Percentiles rank a stretch among this genome's conserved stretches.
Evolutionary conservation across 2,329 filamentous ascomycete genomes (phyloP).

Genomic region (Penicillium sp.): DNA sequence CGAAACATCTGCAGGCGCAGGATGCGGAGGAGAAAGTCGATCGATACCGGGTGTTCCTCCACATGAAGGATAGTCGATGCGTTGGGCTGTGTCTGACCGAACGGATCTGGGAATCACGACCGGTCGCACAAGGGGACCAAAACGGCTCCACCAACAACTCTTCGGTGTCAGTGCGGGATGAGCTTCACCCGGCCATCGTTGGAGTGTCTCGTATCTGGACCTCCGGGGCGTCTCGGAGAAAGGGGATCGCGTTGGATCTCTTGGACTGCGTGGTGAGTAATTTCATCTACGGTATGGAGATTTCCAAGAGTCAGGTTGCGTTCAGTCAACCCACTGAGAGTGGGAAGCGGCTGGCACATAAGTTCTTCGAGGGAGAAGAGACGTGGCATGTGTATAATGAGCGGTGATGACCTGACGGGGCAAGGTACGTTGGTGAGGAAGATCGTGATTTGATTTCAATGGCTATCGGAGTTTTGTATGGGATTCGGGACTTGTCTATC

Average conservation of each 20-base stretch:
- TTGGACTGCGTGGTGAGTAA: slow-evolving; percentile 55
- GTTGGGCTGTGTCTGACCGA: slow-evolving; percentile 62
- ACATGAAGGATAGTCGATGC: slow-evolving; percentile 60
- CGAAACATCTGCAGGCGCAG: slow-evolving; percentile 37
- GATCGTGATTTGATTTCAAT: slow-evolving; percentile 6
- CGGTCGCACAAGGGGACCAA: slow-evolving; percentile 39
- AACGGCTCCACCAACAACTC: slow-evolving; percentile 32
- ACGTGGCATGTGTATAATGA: slow-evolving; percentile 61
- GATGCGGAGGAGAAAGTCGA: slow-evolving; percentile 41
- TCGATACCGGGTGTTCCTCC: slow-evolving; percentile 61
- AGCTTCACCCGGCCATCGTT: slow-evolving; percentile 51
- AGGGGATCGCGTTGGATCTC: slow-evolving; percentile 57
- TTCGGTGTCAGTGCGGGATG: slow-evolving; percentile 47
- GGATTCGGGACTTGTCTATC: neutral
- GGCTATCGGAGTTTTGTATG: slow-evolving; percentile 3
- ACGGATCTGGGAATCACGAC: slow-evolving; percentile 56
- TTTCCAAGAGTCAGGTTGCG: slow-evolving; percentile 56
- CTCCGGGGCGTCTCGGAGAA: slow-evolving; percentile 53
- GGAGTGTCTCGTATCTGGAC: slow-evolving; percentile 67
- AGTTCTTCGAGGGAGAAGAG: slow-evolving; percentile 55
- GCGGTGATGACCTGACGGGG: slow-evolving; percentile 26
- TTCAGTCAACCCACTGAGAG: slow-evolving; percentile 66
- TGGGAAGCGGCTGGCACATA: slow-evolving; percentile 56
- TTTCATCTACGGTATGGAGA: slow-evolving; percentile 56
- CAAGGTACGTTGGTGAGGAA: slow-evolving; percentile 1